A percentile compares a stretch with the other conserved stretches of the same genome.
phyloP scores from a whole-genome alignment of 2,329 filamentous ascomycete genomes.

The Fusarium sp. region DNA sequence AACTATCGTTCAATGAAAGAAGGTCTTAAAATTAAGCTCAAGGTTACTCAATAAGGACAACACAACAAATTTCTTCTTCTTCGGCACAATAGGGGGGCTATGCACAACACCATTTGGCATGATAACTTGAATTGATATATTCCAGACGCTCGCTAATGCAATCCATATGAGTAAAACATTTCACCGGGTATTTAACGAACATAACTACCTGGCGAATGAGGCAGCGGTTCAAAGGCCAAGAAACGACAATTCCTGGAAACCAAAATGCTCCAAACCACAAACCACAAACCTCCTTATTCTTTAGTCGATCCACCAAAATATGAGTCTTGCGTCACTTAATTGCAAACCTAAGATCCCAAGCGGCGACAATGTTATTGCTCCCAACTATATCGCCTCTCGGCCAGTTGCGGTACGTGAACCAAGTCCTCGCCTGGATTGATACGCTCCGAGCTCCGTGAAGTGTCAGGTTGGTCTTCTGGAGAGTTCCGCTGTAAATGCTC shows the following conservation, averaged over 20 bases:
- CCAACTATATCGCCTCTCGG: constrained; percentile 65
- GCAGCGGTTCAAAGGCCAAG: too few relatives aligned
- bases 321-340: background rate
- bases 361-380: constrained; percentile 52
- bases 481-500: background rate
- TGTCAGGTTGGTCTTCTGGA: constrained; percentile 18
- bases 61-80: background rate
- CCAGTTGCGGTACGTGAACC: constrained; percentile 65
- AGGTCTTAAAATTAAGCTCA: background rate
- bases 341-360: background rate
- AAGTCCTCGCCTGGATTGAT: constrained; percentile 60
- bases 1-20: background rate
- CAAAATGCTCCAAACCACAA: too few relatives aligned
- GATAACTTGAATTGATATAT: background rate
- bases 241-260: background rate
- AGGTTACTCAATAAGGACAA: background rate
- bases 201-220: too few relatives aligned
- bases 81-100: background rate
- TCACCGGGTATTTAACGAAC: background rate
- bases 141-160: background rate
- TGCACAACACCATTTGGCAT: background rate
- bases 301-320: background rate
- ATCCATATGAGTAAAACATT: background rate
- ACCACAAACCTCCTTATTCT: background rate
- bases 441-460: constrained; percentile 54